These are phyloP conservation scores for Zelopaecilomyces penicillatus DNA, from an alignment of 2,329 filamentous ascomycete species.

Conservation along the genomic window DNA sequence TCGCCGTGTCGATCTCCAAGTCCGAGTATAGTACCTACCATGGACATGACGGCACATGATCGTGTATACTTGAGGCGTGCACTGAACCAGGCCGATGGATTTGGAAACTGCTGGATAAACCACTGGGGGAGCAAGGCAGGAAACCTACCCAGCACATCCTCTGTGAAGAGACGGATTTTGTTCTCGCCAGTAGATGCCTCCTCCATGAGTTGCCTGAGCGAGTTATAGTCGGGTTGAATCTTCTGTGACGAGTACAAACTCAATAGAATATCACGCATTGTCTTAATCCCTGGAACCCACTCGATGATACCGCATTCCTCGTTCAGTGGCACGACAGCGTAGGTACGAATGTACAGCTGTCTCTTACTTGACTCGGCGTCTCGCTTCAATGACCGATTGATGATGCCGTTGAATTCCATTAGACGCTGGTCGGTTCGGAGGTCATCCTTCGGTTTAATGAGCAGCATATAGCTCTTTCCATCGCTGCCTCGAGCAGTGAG, in stretches of 20 bases:
- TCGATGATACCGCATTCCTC: conserved; percentile 98
- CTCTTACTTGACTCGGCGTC: conserved; percentile 86
- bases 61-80: conserved; percentile 84
- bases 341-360: conserved; percentile 91
- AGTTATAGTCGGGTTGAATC: conserved; percentile 59
- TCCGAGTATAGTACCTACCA: conserved; percentile 90
- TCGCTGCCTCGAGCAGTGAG: conserved; percentile 84
- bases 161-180: conserved; percentile 64
- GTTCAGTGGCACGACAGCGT: conserved; percentile 91
- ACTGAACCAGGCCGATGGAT: conserved; percentile 85
- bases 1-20: conserved; percentile 94
- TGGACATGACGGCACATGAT: conserved; percentile 98
- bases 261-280: conserved; percentile 83
- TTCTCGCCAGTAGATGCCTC: conserved; percentile 47
- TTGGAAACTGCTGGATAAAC: conserved; percentile 93
- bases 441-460: conserved; percentile 98
- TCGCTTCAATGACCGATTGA: conserved; percentile 87
- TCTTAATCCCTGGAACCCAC: conserved; percentile 95
- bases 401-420: conserved; percentile 99
- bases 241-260: conserved; percentile 68
- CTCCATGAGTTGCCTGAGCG: conserved; percentile 56
- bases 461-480: conserved; percentile 76
- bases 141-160: conserved; percentile 57
- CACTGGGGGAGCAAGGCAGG: conserved; percentile 82
- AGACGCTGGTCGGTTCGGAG: conserved; percentile 93